Evolutionary conservation across 2,329 filamentous ascomycete species (phyloP), one percentile per base, ranked within the genome.

Genomic region (Chaetomium sp.): DNA sequence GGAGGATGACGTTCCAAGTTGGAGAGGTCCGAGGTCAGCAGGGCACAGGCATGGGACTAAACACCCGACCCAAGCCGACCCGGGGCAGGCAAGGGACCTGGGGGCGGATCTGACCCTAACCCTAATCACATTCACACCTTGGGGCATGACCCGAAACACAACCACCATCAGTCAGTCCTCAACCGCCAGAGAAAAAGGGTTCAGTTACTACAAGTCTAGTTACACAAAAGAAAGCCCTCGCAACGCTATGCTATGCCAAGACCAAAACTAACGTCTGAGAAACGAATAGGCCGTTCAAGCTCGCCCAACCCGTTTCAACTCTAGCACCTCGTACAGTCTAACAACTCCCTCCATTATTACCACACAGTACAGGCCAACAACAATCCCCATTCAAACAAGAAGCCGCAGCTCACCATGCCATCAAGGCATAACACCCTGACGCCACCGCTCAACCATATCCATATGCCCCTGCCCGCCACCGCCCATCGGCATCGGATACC

Each of bases 361-460:
- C 31, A 35, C 31, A 35, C 19, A 21, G 29, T 23, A 55, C 53
- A 55, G 29, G 9, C 31, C 29, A 8, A 38, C 35, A 42, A 42
- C 38, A 16, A 42, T 16, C 13, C 31, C 31, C 10, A 42, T 29
- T 29, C 27, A 29, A 29, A 7, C 5, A n/a, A 42, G 16, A 42
- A 42, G 16, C 38, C 19, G 16, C 4, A 42, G 35, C 35, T 42
- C 35, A 13, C 35, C 12, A 19, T 42, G 16, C 38, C 16, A 42
- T 64, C 51, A 70, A 21, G 71, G 72, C 65, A 67, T 60, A 13
- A 77, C 72, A 19, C 71, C 66, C 66, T 75, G 74, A 29, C 75
- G 70, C 75, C 75, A 77, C 21, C 71, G 69, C 70, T 77, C 75
- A 12, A 77, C 75, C 58, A 69, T 74, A 55, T 76, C 74, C 4